Evolutionary conservation across 257 asterid genomes (phyloP).

Genomic region (Capsicum rhomboideum): DNA sequence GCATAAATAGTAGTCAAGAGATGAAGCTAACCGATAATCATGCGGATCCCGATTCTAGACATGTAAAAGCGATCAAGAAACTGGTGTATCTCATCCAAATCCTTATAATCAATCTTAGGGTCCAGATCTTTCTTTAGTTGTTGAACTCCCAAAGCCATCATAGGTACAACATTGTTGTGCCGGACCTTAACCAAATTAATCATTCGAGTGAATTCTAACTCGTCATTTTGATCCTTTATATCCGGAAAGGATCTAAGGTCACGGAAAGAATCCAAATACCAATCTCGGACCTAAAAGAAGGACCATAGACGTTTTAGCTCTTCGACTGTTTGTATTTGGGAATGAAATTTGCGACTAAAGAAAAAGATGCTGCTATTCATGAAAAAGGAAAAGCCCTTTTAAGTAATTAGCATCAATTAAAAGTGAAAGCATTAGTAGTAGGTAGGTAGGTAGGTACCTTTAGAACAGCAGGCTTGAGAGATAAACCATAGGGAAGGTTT

Average conservation of each 20-base stretch:
- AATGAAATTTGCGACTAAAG: not conserved
- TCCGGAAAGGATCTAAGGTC: conserved; percentile 71
- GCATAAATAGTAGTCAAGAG: not conserved
- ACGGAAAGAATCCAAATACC: conserved; percentile 96
- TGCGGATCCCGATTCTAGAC: conserved; percentile 94
- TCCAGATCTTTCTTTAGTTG: conserved; percentile 71
- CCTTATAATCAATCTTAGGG: conserved; percentile 42
- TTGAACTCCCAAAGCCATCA: conserved; percentile 97
- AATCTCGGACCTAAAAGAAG: conserved; percentile 44
- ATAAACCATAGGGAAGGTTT: conserved; percentile 73
- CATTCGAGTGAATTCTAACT: conserved; percentile 73
- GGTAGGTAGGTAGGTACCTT: conserved; percentile 28
- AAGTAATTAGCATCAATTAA: not conserved
- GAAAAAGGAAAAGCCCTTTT: not conserved
- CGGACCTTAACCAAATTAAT: conserved; percentile 88
- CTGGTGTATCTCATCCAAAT: conserved; percentile 74
- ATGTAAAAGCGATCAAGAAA: conserved; percentile 86
- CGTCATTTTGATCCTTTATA: conserved; percentile 57
- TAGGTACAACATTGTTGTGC: conserved; percentile 93
- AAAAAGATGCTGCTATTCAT: too few species aligned
- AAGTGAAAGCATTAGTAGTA: not conserved
- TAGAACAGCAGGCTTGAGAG: conserved; percentile 64
- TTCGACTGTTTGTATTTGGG: not conserved
- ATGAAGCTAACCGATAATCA: conserved; percentile 75
- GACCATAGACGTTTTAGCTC: not conserved